Conservation (phyloP, 2,329 filamentous ascomycete species). For the Lasiodiplodia sp. region DNA sequence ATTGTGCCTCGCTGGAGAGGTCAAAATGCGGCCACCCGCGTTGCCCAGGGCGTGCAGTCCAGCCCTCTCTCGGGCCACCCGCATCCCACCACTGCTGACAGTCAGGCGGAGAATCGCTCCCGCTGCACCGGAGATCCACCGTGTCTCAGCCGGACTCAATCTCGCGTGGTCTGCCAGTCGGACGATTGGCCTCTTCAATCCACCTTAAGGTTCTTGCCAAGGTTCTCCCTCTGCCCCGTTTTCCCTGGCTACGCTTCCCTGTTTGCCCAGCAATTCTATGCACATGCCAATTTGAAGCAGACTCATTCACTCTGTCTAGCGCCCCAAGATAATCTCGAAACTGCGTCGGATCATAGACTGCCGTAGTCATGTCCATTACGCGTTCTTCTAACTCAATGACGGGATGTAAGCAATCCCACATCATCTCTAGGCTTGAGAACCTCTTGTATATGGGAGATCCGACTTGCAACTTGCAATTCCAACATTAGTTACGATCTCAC, state of each 20-base stretch:
- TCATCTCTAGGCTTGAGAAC: neutral
- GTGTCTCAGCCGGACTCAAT: constrained; percentile 17
- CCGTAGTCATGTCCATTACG: neutral
- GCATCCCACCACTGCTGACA: constrained; percentile 5
- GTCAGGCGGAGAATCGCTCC: constrained; percentile 9
- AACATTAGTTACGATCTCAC: neutral
- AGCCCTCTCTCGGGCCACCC: constrained; percentile 2
- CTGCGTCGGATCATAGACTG: neutral
- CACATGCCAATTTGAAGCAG: neutral
- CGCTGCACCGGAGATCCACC: constrained; percentile 15
- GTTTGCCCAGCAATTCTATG: neutral
- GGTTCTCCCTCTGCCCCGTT: constrained; percentile 2
- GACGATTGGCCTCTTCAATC: constrained; percentile 22
- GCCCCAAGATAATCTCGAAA: neutral
- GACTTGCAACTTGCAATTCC: neutral
- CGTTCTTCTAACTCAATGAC: neutral
- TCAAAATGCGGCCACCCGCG: neutral
- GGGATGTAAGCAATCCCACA: neutral
- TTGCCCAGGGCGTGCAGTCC: neutral
- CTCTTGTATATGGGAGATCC: neutral
- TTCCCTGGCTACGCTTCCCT: neutral
- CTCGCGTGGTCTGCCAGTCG: constrained; percentile 20
- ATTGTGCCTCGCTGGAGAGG: neutral
- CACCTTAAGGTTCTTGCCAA: constrained; percentile 19
- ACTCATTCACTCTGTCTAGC: neutral